Evolutionary conservation across 805 yeast species (phyloP).

Genomic region (Lipomyces sp.): DNA sequence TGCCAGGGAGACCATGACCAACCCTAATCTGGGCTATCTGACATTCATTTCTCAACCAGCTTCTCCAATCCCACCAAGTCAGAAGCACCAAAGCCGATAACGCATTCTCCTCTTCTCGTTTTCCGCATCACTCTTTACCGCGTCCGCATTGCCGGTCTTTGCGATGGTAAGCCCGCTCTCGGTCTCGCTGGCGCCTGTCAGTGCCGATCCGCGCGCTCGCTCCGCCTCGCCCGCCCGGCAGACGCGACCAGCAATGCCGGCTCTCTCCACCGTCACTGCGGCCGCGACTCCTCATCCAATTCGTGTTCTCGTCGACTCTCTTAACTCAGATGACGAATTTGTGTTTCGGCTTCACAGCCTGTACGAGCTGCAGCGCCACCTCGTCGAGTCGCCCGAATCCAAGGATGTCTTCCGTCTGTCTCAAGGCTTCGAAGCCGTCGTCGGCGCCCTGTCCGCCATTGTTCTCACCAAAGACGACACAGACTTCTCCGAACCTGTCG

Average conservation of each 20-base stretch:
- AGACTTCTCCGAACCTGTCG: conserved; percentile 29
- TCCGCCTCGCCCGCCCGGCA: conserved; percentile 22
- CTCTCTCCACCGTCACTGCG: conserved; percentile 22
- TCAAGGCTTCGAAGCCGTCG: conserved; percentile 27
- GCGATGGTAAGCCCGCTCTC: conserved; percentile 32
- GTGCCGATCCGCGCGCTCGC: conserved; percentile 8
- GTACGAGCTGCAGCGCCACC: conserved; percentile 28
- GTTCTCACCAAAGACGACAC: conserved; percentile 2
- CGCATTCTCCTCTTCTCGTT: too few species aligned
- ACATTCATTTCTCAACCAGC: too few species aligned
- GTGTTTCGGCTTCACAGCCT: conserved; percentile 23
- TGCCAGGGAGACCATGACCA: background rate
- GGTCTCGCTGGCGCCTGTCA: conserved; percentile 8
- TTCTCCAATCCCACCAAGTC: too few species aligned
- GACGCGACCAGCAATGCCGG: conserved; percentile 15
- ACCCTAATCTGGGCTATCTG: background rate
- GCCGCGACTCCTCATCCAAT: conserved; percentile 25
- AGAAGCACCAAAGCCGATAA: too few species aligned
- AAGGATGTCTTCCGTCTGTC: conserved; percentile 29
- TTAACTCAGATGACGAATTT: conserved; percentile 25
- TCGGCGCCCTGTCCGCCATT: conserved; percentile 20
- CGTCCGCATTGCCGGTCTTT: background rate
- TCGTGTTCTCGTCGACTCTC: conserved; percentile 20
- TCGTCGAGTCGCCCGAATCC: conserved; percentile 29
- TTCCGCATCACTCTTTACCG: too few species aligned